Evolutionary conservation across 495 filamentous ascomycete genomes (phyloP), one percentile per base, ranked within the genome.

Genomic region (Hypoxylon rickii): DNA sequence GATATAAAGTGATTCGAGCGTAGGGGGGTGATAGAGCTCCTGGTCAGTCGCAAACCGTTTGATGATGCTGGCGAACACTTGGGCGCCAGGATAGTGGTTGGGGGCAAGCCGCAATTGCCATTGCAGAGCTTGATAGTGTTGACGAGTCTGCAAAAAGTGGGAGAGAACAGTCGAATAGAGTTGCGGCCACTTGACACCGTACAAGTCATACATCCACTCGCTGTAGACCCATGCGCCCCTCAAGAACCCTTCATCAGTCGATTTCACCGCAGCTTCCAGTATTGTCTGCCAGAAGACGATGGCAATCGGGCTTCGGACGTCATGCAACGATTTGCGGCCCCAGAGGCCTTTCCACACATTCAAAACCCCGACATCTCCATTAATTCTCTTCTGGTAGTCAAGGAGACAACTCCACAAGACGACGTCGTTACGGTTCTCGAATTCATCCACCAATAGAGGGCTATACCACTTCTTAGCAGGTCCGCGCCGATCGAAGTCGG

Each of bases 341-440:
- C 64, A 63, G 19, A 74, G 51, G 7, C 58, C 70, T 29, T 65
- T 66, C 62, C 73, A 67, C 11, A 76, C 61, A 3, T 50, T 44
- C 8, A 34, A 24, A 2, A 84, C 79, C 0, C 89, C 89, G 13
- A 71, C 54, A 18, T 77, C 62, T 1, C 86, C 86, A 68, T 89
- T 76, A 36, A 79, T 72, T 10, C 86, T 79, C 55, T 81, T 76
- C 29, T 83, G 75, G 58, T 82, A 86, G 24, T 79, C 74, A 15
- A 92, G 70, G 18, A 90, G 70, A 51, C 83, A 80, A 12, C 79
- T 73, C 88, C 88, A 92, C 8, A 90, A 71, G 11, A 72, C 64
- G 46, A 84, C 76, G 61, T 92, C 79, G 16, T 73, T 55, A 21
- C 53, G 60, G 43, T 80, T 66, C 19, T 72, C 64, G 3, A 75